Evolutionary conservation across 1,284 basidiomycete genomes (phyloP), one percentile per base, ranked within the genome.

Genomic region (Kwoniella shivajii): DNA sequence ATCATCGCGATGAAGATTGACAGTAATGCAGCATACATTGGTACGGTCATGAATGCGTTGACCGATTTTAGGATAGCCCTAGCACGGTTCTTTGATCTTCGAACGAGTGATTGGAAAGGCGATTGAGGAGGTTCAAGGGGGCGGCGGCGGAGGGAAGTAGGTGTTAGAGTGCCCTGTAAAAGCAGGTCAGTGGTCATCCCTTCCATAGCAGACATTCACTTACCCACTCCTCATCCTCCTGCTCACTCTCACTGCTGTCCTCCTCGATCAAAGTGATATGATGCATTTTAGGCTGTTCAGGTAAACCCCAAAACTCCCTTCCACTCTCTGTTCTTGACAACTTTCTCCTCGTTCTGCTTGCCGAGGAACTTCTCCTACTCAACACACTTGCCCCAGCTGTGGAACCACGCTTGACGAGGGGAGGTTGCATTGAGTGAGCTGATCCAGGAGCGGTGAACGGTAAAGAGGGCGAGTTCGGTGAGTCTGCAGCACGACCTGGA

Each of bases 41-140:
- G 90, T 0, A 86, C 86, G 0, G 91, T 93, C 90, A 94, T 91
- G 79, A 94, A 93, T 30, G 83, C 82, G 68, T 84, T 84, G 63
- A 92, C 72, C 0, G 79, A 78, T 14, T 71, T 72, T 68, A 82
- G 80, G 5, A 68, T 42, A 16, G 74, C 75, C 16, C 59, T 60
- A 2, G 77, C 24, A 22, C 73, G 76, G 20, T 68, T 73, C 45
- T 73, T 69, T 7, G 69, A 36, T 34, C 78, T 77, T 10, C 39
- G 57, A 16, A 63, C 16, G 46, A 64, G 60, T 0, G 67, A 47
- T 37, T 58, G 57, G 42, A 64, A 45, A 11, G 56, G 60, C 36
- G 64, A 64, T 13, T 39, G 47, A 22, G 66, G 67, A 16, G 66
- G 69, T 27, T 47, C 54, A 31, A 49, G 39, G n/a, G 47, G 43